Base-by-base conservation (phyloP, 768 basidiomycete genomes). In the Auricularia sp. region DNA sequence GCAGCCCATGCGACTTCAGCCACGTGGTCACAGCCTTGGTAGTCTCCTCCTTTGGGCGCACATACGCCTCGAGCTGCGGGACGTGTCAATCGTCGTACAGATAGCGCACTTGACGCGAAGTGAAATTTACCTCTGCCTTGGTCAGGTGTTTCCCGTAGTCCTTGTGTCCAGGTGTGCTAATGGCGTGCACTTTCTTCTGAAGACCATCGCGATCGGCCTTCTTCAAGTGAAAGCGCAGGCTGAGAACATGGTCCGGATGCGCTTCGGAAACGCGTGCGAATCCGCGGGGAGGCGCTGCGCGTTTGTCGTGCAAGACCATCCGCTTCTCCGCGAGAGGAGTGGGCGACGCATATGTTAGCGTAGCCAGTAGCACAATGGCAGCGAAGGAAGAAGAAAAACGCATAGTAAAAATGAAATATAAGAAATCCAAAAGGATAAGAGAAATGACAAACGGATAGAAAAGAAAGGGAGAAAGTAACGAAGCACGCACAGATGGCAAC, bases 41-140 rank as follows among this genome's bases (percentile, higher is more conserved):
- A 13, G 62, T 29, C 45, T 39, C 39, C 34, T 44, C 62, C 2
- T 36, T 36, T 8, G 62, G 62, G 16, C 62, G 62, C 8, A 62
- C 62, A 35, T 44, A 62, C 62, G 62, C 14, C 39, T 62, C 62
- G 8, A 62, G 29, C 56, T 59, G 56, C 34, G 56, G 10, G 33
- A 36, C 2, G 24, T 18, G 56, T 34, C 6, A 34, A 7, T 24
- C 6, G 56, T 18, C 56, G 7, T 29, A 29, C 29, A 29, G 29
- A 8, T 33, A 29, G 11, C 29, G 56, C 56, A n/a, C 56, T 6
- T 24, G 11, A 59, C 14, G 14, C 24, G 11, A 14, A 6, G 6
- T 16, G 21, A 16, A 18, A 18, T 13, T 51, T 18, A 61, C 56
- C 64, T 64, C 64, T 7, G 18, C 35, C 54, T 58, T 61, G 56